Evolutionary conservation across 495 filamentous ascomycete species (phyloP).

Genomic region (Neurospora africana): DNA sequence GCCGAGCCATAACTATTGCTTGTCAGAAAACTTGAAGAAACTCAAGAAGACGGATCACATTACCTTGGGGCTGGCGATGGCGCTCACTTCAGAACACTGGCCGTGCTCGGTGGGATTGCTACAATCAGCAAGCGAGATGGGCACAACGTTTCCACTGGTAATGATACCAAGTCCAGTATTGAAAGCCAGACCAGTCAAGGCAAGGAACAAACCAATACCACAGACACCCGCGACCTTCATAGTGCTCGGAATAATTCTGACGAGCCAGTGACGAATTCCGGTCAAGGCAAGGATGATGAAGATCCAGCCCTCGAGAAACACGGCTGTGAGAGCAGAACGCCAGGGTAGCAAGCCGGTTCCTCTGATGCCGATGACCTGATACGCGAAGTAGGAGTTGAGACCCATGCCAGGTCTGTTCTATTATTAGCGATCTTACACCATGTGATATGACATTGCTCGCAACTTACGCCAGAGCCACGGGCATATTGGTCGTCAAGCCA

Average conservation of each 20-base stretch:
- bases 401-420: slow-evolving; percentile 58
- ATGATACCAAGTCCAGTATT: slow-evolving; percentile 67
- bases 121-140: slow-evolving; percentile 62
- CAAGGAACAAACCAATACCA: slow-evolving; percentile 71
- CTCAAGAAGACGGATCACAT: background rate
- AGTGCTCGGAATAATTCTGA: slow-evolving; percentile 62
- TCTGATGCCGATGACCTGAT: slow-evolving; percentile 68
- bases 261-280: slow-evolving; percentile 77
- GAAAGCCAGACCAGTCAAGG: slow-evolving; percentile 65
- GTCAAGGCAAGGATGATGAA: slow-evolving; percentile 56
- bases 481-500: slow-evolving; percentile 45
- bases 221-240: slow-evolving; percentile 75
- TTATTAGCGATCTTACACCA: slow-evolving; percentile 12
- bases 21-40: slow-evolving; percentile 8
- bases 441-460: slow-evolving; percentile 15
- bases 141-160: slow-evolving; percentile 47
- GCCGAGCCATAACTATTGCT: slow-evolving; percentile 58
- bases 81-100: slow-evolving; percentile 29
- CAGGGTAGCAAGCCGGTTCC: slow-evolving; percentile 60
- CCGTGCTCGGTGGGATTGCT: slow-evolving; percentile 28
- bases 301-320: slow-evolving; percentile 69
- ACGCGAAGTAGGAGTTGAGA: slow-evolving; percentile 78
- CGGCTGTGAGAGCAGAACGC: slow-evolving; percentile 62
- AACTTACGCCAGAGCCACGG: slow-evolving; percentile 48
- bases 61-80: slow-evolving; percentile 60